These are phyloP conservation scores for Phellopilus nigrolimitatus DNA, from an alignment of 1,284 basidiomycete genomes.

Conservation along the genomic window DNA sequence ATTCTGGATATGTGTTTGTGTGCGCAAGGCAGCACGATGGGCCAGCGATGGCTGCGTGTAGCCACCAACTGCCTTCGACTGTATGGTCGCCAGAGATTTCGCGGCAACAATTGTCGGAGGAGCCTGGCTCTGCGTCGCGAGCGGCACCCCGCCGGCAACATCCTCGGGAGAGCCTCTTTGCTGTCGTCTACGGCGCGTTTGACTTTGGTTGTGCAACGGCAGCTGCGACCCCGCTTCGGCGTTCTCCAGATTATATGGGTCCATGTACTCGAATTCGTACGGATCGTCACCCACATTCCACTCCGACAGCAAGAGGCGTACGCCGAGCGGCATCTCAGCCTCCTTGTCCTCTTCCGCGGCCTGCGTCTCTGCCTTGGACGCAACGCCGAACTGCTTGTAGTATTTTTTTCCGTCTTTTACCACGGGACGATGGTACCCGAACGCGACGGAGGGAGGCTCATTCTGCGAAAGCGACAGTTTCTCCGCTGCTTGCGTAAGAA, in stretches of 20 bases:
- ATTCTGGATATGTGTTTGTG: conserved; percentile 7
- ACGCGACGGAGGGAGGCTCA: conserved; percentile 18
- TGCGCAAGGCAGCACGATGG: conserved; percentile 14
- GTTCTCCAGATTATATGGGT: conserved; percentile 44
- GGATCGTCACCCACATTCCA: conserved; percentile 58
- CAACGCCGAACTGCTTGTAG: conserved; percentile 30
- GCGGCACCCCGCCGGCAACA: not conserved
- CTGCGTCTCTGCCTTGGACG: conserved; percentile 24
- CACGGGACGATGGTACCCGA: conserved; percentile 14
- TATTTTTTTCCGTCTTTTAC: conserved; percentile 5
- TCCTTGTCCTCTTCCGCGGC: conserved; percentile 24
- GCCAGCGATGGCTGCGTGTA: conserved; percentile 16
- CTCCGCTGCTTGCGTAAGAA: conserved; percentile 12
- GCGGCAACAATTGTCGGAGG: conserved; percentile 26
- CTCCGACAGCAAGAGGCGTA: conserved; percentile 57
- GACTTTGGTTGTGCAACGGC: not conserved
- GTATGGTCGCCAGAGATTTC: not conserved
- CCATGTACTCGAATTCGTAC: conserved; percentile 44
- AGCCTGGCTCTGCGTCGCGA: conserved; percentile 23
- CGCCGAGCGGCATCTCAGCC: conserved; percentile 41
- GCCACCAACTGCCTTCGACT: not conserved
- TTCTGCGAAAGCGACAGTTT: conserved; percentile 9
- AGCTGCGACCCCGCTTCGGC: conserved; percentile 24
- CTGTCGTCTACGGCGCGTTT: conserved; percentile 6
- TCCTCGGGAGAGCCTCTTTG: not conserved